Conservation (phyloP, 1,284 basidiomycete species). For the Trametes polyzona region DNA sequence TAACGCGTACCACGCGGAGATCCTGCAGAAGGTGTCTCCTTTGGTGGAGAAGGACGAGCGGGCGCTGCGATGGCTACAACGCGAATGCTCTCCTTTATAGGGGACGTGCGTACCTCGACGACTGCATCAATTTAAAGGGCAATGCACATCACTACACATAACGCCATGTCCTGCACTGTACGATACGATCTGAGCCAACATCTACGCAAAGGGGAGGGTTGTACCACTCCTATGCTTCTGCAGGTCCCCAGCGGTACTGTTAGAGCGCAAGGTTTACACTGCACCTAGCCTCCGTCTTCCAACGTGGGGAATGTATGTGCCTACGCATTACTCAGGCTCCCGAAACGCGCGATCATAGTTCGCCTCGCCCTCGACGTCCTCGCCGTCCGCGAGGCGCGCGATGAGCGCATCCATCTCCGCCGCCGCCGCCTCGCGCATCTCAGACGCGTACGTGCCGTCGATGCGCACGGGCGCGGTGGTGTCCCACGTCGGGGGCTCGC, state of each 20-base stretch:
- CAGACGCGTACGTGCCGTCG: slow-evolving; percentile 34
- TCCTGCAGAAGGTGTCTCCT: slow-evolving; percentile 77
- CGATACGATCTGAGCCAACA: no score
- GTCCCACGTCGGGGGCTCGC: slow-evolving; percentile 55
- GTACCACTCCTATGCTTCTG: no score
- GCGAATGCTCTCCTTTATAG: slow-evolving; percentile 61
- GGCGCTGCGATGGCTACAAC: slow-evolving; percentile 81
- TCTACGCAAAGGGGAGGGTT: no score
- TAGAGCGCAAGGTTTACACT: no score
- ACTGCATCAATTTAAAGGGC: no score
- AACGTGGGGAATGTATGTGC: no score
- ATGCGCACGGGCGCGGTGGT: slow-evolving; percentile 37
- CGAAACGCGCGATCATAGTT: slow-evolving; percentile 25
- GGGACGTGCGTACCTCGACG: not conserved
- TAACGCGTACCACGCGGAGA: slow-evolving; percentile 84
- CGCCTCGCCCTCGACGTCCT: slow-evolving; percentile 32
- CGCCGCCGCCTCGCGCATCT: slow-evolving; percentile 37
- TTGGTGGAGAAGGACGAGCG: slow-evolving; percentile 70
- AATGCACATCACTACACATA: no score
- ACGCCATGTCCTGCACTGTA: no score
- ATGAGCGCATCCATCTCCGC: slow-evolving; percentile 57
- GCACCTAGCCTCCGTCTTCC: no score
- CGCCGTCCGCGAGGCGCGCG: slow-evolving; percentile 48
- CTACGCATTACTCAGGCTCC: slow-evolving; percentile 18
- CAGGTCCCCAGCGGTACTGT: no score